These are phyloP conservation scores for Aspergillus sp. DNA, from an alignment of 2,329 filamentous ascomycete genomes.

Conservation along the genomic window DNA sequence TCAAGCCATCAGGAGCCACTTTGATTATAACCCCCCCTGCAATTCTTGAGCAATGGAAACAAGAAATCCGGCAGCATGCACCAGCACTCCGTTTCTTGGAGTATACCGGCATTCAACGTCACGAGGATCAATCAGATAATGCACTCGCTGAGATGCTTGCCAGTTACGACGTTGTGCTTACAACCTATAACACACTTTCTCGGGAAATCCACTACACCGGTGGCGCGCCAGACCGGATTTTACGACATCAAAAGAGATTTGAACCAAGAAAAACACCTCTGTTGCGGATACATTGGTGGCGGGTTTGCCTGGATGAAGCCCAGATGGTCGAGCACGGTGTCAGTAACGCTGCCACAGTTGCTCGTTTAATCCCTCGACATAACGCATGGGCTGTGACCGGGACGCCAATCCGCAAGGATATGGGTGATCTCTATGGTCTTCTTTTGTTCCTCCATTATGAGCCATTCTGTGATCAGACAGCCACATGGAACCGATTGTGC, in stretches of 20 bases:
- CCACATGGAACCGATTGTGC: slow-evolving; percentile 63
- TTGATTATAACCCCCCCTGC: slow-evolving; percentile 57
- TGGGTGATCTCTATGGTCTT: slow-evolving; percentile 72
- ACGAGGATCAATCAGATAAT: slow-evolving; percentile 28
- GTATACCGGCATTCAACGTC: slow-evolving; percentile 49
- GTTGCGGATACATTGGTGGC: slow-evolving; percentile 79
- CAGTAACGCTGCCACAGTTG: slow-evolving; percentile 73
- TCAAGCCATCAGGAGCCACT: slow-evolving; percentile 46
- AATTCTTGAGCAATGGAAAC: slow-evolving; percentile 58
- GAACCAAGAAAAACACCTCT: slow-evolving; percentile 66
- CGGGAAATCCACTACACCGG: slow-evolving; percentile 72
- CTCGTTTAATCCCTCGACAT: slow-evolving; percentile 68
- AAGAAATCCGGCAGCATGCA: slow-evolving; percentile 53
- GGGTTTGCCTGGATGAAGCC: slow-evolving; percentile 62
- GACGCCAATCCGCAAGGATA: slow-evolving; percentile 76
- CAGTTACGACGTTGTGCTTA: slow-evolving; percentile 52
- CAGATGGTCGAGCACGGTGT: slow-evolving; percentile 93
- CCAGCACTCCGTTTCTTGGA: slow-evolving; percentile 50
- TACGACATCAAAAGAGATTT: slow-evolving; percentile 59
- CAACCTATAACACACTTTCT: slow-evolving; percentile 64
- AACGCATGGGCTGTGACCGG: slow-evolving; percentile 92
- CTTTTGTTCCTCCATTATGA: slow-evolving; percentile 73
- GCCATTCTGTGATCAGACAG: slow-evolving; percentile 60
- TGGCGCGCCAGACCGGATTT: slow-evolving; percentile 62
- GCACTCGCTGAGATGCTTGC: slow-evolving; percentile 43